These are phyloP conservation scores for Flaveria trinervia DNA, from an alignment of 129 eudicot genomes.

Conservation along the genomic window DNA sequence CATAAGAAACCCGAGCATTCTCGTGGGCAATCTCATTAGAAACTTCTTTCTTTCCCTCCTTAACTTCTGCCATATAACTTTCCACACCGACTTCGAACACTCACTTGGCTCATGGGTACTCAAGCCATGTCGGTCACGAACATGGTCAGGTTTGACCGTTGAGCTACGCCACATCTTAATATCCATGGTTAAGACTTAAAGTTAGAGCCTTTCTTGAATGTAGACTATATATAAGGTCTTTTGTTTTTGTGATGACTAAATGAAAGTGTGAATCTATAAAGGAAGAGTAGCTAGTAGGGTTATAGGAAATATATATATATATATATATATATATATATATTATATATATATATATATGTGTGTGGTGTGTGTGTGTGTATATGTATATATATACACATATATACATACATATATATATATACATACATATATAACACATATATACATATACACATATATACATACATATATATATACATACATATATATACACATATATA, in stretches of 20 bases:
- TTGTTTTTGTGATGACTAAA: slow-evolving; percentile 7
- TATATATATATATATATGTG: too few relatives aligned
- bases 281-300: too few relatives aligned
- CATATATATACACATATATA: too few relatives aligned
- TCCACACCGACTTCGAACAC: slow-evolving; percentile 45
- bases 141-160: slow-evolving; percentile 24
- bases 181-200: slow-evolving; percentile 29
- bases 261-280: slow-evolving; percentile 3
- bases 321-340: too few relatives aligned
- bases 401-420: too few relatives aligned
- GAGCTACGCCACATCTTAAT: slow-evolving; percentile 42
- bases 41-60: slow-evolving; percentile 45
- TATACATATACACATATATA: too few relatives aligned
- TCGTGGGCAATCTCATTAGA: slow-evolving; percentile 30
- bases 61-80: slow-evolving; percentile 49
- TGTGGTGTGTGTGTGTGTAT: too few relatives aligned
- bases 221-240: slow-evolving; percentile 14
- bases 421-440: too few relatives aligned
- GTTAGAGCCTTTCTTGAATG: slow-evolving; percentile 18
- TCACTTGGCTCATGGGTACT: slow-evolving; percentile 7
- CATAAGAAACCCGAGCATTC: slow-evolving; percentile 39
- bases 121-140: slow-evolving; percentile 9
- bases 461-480: too few relatives aligned
- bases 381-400: too few relatives aligned
- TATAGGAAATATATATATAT: too few relatives aligned